Percentiles rank a stretch among this genome's conserved stretches.
Evolutionary conservation across 2,329 filamentous ascomycete species (phyloP).

Genomic region (Fusarium mexicanum): DNA sequence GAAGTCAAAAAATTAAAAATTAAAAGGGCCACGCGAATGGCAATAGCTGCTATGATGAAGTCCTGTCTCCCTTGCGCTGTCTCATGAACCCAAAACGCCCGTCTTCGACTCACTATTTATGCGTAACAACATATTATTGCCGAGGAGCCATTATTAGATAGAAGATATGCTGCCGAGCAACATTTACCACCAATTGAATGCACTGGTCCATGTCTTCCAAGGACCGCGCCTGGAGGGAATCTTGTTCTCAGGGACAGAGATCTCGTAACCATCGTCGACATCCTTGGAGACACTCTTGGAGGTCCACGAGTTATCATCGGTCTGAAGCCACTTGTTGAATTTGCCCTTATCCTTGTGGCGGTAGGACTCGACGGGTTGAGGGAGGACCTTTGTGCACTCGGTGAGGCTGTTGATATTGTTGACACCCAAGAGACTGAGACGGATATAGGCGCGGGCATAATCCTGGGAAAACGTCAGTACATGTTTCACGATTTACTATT

Average conservation of each 20-base stretch:
- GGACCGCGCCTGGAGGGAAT: conserved; percentile 34
- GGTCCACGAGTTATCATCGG: conserved; percentile 39
- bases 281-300: conserved; percentile 40
- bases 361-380: conserved; percentile 40
- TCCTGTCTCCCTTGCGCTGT: conserved; percentile 8
- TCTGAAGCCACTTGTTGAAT: conserved; percentile 44
- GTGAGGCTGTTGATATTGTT: conserved; percentile 65
- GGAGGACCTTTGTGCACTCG: conserved; percentile 65
- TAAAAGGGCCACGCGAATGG: conserved; percentile 7
- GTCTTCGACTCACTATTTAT: neutral
- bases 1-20: neutral
- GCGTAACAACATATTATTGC: neutral
- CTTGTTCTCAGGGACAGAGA: conserved; percentile 34
- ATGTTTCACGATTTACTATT: neutral
- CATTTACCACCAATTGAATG: conserved; percentile 31
- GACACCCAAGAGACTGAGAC: conserved; percentile 64
- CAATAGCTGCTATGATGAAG: conserved; percentile 4
- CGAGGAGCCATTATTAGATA: neutral
- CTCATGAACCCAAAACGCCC: conserved; percentile 10
- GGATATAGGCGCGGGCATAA: conserved; percentile 63
- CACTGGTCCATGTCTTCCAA: conserved; percentile 20
- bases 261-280: conserved; percentile 37
- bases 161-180: neutral
- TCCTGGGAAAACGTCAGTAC: conserved; percentile 45
- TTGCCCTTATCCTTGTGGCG: conserved; percentile 30